Evolutionary conservation across 768 basidiomycete species (phyloP).

Genomic region (Agaricus sinodeliciosus): DNA sequence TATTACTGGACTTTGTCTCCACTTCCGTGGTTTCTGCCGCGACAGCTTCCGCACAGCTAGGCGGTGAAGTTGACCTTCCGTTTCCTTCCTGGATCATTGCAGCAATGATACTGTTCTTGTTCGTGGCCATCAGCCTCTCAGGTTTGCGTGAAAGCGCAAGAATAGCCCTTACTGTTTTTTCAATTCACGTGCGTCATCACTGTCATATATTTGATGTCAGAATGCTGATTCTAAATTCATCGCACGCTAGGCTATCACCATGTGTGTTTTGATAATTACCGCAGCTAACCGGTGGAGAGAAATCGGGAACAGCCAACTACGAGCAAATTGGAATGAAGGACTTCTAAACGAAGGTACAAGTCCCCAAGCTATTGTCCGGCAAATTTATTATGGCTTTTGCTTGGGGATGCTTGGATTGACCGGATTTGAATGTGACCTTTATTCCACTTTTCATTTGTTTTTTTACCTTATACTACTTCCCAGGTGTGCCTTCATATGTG

Average conservation of each 20-base stretch:
- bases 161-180: slow-evolving; percentile 49
- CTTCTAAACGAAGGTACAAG: slow-evolving; percentile 24
- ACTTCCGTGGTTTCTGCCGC: slow-evolving; percentile 70
- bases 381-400: slow-evolving; percentile 63
- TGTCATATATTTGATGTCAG: background rate
- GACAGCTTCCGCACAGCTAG: slow-evolving; percentile 61
- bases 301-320: slow-evolving; percentile 40
- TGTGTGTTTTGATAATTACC: slow-evolving; percentile 46
- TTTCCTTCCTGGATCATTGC: slow-evolving; percentile 49
- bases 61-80: slow-evolving; percentile 53
- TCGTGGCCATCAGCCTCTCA: slow-evolving; percentile 47
- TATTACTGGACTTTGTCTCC: slow-evolving; percentile 66
- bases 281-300: slow-evolving; percentile 45
- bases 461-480: background rate
- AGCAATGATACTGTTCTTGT: slow-evolving; percentile 45
- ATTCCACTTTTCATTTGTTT: background rate
- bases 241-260: slow-evolving; percentile 41
- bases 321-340: slow-evolving; percentile 45
- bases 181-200: slow-evolving; percentile 46
- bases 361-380: slow-evolving; percentile 26
- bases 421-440: slow-evolving; percentile 54
- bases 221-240: slow-evolving; percentile 4
- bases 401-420: slow-evolving; percentile 69
- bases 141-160: slow-evolving; percentile 60
- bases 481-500: slow-evolving; percentile 60